Evolutionary conservation across 345 rosid genomes (phyloP).

Genomic region (Eucalyptus marginata): DNA sequence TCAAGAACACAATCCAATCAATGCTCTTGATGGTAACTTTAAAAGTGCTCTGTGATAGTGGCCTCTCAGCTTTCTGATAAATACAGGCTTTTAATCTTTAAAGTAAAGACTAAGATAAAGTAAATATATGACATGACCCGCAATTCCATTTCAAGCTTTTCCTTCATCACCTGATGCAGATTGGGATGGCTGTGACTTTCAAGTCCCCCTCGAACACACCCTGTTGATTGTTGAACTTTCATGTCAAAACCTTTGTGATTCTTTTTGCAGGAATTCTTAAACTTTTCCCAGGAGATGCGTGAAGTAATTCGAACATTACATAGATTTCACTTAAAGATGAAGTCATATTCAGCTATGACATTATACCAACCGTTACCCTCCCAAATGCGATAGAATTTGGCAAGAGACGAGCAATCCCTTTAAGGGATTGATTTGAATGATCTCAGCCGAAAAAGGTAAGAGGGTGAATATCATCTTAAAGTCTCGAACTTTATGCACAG

Average conservation of each 20-base stretch:
- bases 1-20: not conserved
- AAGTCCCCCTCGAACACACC: not conserved
- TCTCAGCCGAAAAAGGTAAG: not conserved
- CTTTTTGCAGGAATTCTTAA: not conserved
- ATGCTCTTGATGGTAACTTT: not conserved
- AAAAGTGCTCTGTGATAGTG: conserved; percentile 9
- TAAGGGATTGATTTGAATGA: not conserved
- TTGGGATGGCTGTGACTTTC: not conserved
- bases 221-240: not conserved
- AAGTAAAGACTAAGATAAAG: conserved; percentile 46
- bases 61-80: conserved; percentile 32
- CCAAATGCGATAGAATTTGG: not conserved
- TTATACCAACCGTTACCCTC: conserved; percentile 12
- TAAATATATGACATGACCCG: conserved; percentile 5
- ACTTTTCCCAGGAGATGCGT: not conserved
- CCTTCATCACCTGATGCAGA: not conserved
- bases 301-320: not conserved
- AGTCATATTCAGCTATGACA: conserved; percentile 24
- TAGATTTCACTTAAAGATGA: conserved; percentile 4
- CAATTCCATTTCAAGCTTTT: not conserved
- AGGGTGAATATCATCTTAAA: not conserved
- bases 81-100: conserved; percentile 19
- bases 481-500: not conserved
- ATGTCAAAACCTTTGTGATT: not conserved
- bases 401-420: not conserved